phyloP scores from a whole-genome alignment of 23 red algal species.

The Gracilariopsis chorda region DNA sequence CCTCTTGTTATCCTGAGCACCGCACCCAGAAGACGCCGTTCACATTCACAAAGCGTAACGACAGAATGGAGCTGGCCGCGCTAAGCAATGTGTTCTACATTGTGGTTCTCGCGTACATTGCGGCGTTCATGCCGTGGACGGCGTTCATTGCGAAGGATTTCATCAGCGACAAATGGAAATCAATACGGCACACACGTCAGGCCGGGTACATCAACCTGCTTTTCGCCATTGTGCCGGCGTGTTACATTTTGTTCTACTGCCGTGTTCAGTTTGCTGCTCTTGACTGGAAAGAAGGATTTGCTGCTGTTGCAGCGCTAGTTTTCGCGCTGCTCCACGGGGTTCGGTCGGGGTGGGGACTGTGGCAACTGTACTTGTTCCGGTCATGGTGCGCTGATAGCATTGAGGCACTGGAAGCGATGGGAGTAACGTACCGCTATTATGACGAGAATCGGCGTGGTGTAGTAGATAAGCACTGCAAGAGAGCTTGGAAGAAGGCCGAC shows the following conservation, averaged over 20 bases:
- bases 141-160: neutral
- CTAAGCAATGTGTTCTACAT: neutral
- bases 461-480: neutral
- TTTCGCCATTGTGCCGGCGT: neutral
- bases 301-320: neutral
- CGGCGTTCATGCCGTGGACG: slow-evolving; percentile 22
- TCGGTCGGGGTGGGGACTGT: slow-evolving; percentile 1
- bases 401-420: neutral
- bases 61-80: neutral
- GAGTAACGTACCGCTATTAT: neutral
- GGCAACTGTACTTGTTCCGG: neutral
- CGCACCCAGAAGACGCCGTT: too few relatives aligned
- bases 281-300: slow-evolving; percentile 17
- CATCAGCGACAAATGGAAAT: neutral
- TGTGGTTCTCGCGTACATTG: neutral
- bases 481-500: neutral
- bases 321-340: slow-evolving; percentile 1
- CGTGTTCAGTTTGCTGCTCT: neutral
- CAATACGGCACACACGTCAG: neutral
- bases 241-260: neutral
- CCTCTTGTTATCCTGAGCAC: too few relatives aligned
- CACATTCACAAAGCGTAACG: too few relatives aligned
- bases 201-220: slow-evolving; percentile 20
- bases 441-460: neutral
- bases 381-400: neutral